Evolutionary conservation across 768 basidiomycete genomes (phyloP), one percentile per base, ranked within the genome.

Genomic region (Suillus luteus): DNA sequence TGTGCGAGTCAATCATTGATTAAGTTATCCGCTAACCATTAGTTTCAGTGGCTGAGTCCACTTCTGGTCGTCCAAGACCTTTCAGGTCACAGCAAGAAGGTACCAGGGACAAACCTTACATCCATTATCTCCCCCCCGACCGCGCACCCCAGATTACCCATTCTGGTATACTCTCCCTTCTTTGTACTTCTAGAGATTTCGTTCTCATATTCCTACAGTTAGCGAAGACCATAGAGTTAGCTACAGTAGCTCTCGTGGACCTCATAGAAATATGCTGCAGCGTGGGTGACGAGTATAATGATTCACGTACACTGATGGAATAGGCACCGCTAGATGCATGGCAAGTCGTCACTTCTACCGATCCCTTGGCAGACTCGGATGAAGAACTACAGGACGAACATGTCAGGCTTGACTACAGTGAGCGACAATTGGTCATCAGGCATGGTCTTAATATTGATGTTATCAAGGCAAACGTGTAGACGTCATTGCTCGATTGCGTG

Each of bases 301-400:
- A 58, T 61, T 38, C 24, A 35, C 55, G 54, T 49, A 38, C 38
- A 19, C 51, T 66, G 38, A 51, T 54, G 27, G 31, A 48, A 37
- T 10, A 17, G 8, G 31, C 24, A 63, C 41, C 37, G 22, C 24
- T 76, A 93, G 91, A 92, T 63, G 90, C 91, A 8, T 92, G 89
- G 90, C 85, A 88, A 68, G 76, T 85, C 38, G 81, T 86, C 35
- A 81, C 81, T 44, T 84, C 82, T 33, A 80, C 81, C 41, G 90
- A 92, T 70, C 88, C 90, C 17, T 77, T 92, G 17, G 78, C 76
- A 14, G 89, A 91, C 76, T 91, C 91, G 14, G 91, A 92, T 67
- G 88, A 89, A 44, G 91, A 93, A 69, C 74, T 80, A 62, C 78
- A 81, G 61, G 88, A 91, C 64, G 86, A 90, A 62, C 78, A 89